phyloP scores from a whole-genome alignment of 2,329 filamentous ascomycete genomes.

The Fusarium oxysporum region DNA sequence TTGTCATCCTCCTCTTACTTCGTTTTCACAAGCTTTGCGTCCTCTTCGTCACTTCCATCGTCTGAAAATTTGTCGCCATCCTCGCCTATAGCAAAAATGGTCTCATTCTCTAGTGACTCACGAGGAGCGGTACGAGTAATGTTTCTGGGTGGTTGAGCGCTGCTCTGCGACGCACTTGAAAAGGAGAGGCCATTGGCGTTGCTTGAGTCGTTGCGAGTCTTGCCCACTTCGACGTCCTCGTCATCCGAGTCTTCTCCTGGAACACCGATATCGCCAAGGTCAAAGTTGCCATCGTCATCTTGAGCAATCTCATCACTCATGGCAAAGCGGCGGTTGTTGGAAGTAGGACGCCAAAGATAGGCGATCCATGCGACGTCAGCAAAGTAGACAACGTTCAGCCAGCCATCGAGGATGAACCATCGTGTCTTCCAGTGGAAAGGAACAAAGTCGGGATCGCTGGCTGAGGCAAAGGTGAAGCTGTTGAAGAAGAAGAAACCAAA shows the following conservation, averaged over 20 bases:
- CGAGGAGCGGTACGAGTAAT: constrained; percentile 56
- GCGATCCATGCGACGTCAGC: constrained; percentile 93
- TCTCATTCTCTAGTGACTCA: constrained; percentile 82
- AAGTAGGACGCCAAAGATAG: constrained; percentile 95
- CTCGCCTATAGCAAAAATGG: constrained; percentile 94
- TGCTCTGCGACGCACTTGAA: constrained; percentile 40
- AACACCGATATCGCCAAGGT: constrained; percentile 91
- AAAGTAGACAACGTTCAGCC: constrained; percentile 96
- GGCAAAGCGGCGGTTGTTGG: constrained; percentile 95
- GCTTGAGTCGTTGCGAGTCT: constrained; percentile 42
- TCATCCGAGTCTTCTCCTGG: constrained; percentile 69
- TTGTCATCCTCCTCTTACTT: constrained; percentile 49
- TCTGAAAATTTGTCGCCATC: constrained; percentile 85
- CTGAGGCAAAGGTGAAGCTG: constrained; percentile 92
- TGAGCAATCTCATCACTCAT: constrained; percentile 99
- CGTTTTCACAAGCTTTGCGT: constrained; percentile 65
- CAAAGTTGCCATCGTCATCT: constrained; percentile 95
- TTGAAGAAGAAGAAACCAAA: constrained; percentile 99
- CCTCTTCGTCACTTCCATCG: constrained; percentile 68
- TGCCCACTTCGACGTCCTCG: constrained; percentile 65
- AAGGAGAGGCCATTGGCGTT: constrained; percentile 44
- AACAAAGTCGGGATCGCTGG: constrained; percentile 86
- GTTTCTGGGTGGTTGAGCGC: constrained; percentile 38
- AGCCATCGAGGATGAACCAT: constrained; percentile 97
- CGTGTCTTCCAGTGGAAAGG: constrained; percentile 97